phyloP scores from a whole-genome alignment of 768 basidiomycete species.

The Lactarius indigo region DNA sequence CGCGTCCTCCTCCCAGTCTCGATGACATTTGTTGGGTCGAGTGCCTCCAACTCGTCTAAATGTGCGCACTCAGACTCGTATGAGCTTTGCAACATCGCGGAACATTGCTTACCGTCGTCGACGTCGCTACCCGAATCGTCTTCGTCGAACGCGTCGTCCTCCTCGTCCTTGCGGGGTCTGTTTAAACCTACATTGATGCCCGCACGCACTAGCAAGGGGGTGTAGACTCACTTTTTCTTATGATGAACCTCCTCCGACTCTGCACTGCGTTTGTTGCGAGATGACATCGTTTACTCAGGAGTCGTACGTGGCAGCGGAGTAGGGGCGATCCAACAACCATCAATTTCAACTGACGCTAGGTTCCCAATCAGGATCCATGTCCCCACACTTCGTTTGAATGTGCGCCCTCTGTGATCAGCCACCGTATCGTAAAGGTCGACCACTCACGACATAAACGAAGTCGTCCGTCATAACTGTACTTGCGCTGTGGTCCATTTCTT shows the following conservation, averaged over 20 bases:
- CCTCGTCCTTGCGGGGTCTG: constrained; percentile 28
- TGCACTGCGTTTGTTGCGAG: constrained; percentile 18
- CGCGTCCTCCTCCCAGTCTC: constrained; percentile 30
- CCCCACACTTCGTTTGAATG: constrained; percentile 12
- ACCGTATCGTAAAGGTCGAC: neutral
- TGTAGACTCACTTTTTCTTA: constrained; percentile 33
- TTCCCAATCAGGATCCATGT: constrained; percentile 11
- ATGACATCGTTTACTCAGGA: constrained; percentile 7
- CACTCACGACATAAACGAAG: neutral
- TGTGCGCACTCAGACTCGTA: neutral
- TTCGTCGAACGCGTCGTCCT: constrained; percentile 30
- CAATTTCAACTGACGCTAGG: constrained; percentile 9
- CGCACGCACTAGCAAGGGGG: constrained; percentile 18
- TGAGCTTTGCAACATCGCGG: neutral
- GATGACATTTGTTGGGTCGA: constrained; percentile 27
- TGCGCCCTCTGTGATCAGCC: neutral
- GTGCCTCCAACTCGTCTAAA: constrained; percentile 29
- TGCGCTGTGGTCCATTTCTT: neutral
- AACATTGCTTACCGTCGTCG: constrained; percentile 27
- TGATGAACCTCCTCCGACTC: constrained; percentile 16
- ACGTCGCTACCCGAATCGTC: constrained; percentile 29
- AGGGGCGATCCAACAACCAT: neutral
- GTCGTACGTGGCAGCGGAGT: constrained; percentile 5
- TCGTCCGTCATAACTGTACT: neutral
- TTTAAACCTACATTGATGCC: constrained; percentile 23